Base-by-base conservation (phyloP, 2,329 filamentous ascomycete species). In the Fusarium hostae region DNA sequence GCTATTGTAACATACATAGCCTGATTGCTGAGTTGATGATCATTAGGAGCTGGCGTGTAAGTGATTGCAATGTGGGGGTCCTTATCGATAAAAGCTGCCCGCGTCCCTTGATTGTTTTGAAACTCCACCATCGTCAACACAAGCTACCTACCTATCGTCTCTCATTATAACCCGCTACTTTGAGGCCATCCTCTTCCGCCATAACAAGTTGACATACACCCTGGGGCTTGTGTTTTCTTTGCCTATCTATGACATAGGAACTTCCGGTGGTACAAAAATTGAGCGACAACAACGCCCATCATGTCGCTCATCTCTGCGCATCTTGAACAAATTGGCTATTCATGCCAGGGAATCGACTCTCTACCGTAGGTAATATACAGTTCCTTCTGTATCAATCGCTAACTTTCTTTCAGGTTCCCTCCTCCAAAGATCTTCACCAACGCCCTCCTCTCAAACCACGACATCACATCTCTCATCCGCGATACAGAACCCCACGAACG, bases 401-500 rank as follows among this genome's bases (percentile, higher is more conserved):
- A 15, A 55, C n/a, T 7, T 28, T 68, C 69, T 58, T 55, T 15
- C 72, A 97, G 94, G 37, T 98, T 98, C 76, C 94, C 94, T 43
- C 89, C 89, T 4, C 94, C 95, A n/a, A 97, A 94, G 77, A 94
- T 96, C 78, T 99, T 98, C 83, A 96, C 95, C 74, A 98, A 97
- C 80, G 94, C 96, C 37, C 88, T 99, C 41, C 90, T 98, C 52
- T 91, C 92, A 62, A 91, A 91, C 73, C 91, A 95, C 81, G 96
- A 99, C 81, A 98, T 99, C 75, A 98, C 96, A 7, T 89, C 93
- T 16, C 85, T 99, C 51, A 98, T 99, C 77, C 93, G 96, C 67
- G 96, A 99, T 80, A 98, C 95, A 6, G 96, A 99, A 82, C 84
- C 92, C 26, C 95, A 98, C 83, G 96, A 99, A 81, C 92, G 95